Base-by-base conservation (phyloP, 768 basidiomycete species). In the Crucibulum laeve region DNA sequence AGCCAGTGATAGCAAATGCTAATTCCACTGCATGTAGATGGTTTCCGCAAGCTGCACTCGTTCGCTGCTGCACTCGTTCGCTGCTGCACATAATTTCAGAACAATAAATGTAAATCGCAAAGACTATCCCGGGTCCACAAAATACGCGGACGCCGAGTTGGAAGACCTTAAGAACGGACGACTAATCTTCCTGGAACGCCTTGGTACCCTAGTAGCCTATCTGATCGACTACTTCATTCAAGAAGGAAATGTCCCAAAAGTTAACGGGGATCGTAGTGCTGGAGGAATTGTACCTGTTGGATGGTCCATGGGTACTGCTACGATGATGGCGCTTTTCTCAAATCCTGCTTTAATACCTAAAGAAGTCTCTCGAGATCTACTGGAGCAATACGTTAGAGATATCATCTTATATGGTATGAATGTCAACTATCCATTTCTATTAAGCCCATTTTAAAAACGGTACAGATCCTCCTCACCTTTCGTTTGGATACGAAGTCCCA, bases 211-310 rank as follows among this genome's bases (percentile, higher is more conserved):
- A 36, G 34, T 63, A 3, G 56, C 53, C 2, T 46, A 56, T 15
- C 59, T 73, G 30, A 25, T 69, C 14, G 46, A 55, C 19, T 44
- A 60, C 19, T 56, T 63, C 8, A 52, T 66, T 14, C 42, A 59
- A 42, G 44, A 52, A n/a, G 43, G 60, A 17, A 30, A 48, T 2
- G 56, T 65, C 8, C 63, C 65, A 1, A 51, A 49, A 28, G 45
- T 61, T 8, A 58, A 37, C 23, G 38, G 34, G 2, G 56, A 70
- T 36, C 47, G 57, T 8, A 57, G 48, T 22, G 38, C 34, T 0
- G 68, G 70, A 1, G 71, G 71, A 1, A 43, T 70, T n/a, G 56
- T 59, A 3, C 43, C 70, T 5, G 35, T 67, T 49, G 69, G 68
- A 7, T 73, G 71, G 70, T 68, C 68, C 2, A 55, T 63, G 43